Percentiles rank a stretch among this genome's conserved stretches.
Evolutionary conservation across 2,329 filamentous ascomycete genomes (phyloP).

Genomic region (Colletotrichum abscissum): DNA sequence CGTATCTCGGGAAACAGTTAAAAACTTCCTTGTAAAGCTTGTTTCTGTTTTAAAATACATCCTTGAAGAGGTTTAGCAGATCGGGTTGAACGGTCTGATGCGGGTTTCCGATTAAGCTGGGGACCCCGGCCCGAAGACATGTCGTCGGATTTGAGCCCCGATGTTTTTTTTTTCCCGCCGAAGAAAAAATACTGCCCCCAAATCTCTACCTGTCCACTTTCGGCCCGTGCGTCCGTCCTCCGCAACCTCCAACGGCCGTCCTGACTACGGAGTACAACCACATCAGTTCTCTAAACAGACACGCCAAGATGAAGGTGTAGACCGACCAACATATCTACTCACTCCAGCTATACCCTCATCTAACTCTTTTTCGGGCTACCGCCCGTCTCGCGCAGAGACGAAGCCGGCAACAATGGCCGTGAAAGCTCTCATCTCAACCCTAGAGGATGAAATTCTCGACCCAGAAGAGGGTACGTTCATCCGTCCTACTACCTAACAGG

Average conservation of each 20-base stretch:
- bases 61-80: too few species aligned
- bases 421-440: conserved; percentile 42
- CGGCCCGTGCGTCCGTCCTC: too few species aligned
- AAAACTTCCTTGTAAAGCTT: too few species aligned
- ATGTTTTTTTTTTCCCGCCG: neutral
- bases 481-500: neutral
- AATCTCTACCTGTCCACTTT: too few species aligned
- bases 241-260: too few species aligned
- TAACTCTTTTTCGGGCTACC: too few species aligned
- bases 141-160: neutral
- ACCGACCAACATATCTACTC: neutral
- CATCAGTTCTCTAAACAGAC: neutral
- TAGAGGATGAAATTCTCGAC: conserved; percentile 59
- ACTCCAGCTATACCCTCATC: neutral
- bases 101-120: too few species aligned
- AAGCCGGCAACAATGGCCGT: conserved; percentile 9
- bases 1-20: too few species aligned
- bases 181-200: neutral
- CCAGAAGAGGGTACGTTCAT: conserved; percentile 56
- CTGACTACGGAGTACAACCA: too few species aligned
- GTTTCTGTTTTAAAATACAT: too few species aligned
- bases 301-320: neutral
- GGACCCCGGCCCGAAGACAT: neutral
- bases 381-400: neutral
- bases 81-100: too few species aligned